Base-by-base conservation (phyloP, 2,329 filamentous ascomycete species). In the Basipetospora chlamydospora region DNA sequence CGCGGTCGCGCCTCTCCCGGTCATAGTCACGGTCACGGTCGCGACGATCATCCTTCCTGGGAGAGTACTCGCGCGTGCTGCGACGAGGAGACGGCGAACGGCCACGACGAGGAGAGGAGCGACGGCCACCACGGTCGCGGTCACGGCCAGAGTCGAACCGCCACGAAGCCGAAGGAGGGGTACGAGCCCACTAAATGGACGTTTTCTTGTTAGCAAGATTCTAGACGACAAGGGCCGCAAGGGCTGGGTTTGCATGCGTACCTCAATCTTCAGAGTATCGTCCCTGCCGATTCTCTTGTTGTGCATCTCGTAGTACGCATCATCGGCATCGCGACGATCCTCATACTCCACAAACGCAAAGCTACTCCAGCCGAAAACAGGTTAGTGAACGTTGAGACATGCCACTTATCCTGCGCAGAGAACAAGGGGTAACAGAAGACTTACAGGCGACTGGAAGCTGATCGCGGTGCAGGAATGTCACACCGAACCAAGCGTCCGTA, bases 291-390 rank as follows among this genome's bases (percentile, higher is more conserved):
- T 86, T 47, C 88, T 85, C 75, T 95, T 95, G 69, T 96, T 96
- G 57, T 98, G 90, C 90, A 98, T 98, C 66, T 98, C 90, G 59
- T 98, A 85, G 58, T 98, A 98, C 33, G 90, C 90, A 64, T 98
- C 90, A 59, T 98, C 90, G 45, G 90, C 87, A 68, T 98, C 90
- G 49, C 90, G 87, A 51, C 88, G 84, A 59, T 87, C 92, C 67
- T 98, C 90, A 60, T 98, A 98, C 64, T 98, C 90, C 46, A 98
- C 90, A 58, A 98, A 98, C 26, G 90, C 90, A 59, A 98, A 98
- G 48, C 90, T 77, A n/a, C 22, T n/a, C n/a, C n/a, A n/a, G n/a
- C n/a, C n/a, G n/a, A n/a, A 29, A 23, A 20, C 26, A 29, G 30
- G 30, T 33, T 23, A 33, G 30, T 21, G 28, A 15, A 16, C 16